Evolutionary conservation across 2,329 filamentous ascomycete species (phyloP).

Genomic region (Aspergillus neotritici): DNA sequence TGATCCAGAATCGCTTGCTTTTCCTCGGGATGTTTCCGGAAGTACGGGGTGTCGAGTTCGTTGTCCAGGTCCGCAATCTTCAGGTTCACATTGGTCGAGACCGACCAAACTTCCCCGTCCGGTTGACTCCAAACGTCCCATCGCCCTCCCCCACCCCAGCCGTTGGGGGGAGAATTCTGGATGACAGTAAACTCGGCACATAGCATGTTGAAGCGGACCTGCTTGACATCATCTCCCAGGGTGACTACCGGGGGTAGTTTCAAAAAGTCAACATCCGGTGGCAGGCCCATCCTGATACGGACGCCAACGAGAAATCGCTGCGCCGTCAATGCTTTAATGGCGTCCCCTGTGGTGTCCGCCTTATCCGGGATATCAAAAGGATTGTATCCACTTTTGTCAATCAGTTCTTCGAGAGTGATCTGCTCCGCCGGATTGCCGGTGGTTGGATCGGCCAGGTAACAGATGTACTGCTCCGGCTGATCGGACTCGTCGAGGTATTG

Average conservation of each 20-base stretch:
- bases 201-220: slow-evolving; percentile 5
- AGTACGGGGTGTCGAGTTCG: slow-evolving; percentile 3
- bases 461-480: slow-evolving; percentile 1
- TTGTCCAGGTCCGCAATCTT: background rate
- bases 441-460: slow-evolving; percentile 1
- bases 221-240: background rate
- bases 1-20: background rate
- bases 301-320: slow-evolving; percentile 1
- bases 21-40: slow-evolving; percentile 1
- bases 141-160: background rate
- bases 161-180: background rate
- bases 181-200: slow-evolving; percentile 1
- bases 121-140: slow-evolving; percentile 3
- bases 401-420: slow-evolving; percentile 4
- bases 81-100: slow-evolving; percentile 1
- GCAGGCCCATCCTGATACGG: slow-evolving; percentile 5
- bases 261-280: background rate
- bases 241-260: slow-evolving; percentile 2
- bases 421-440: background rate
- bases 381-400: background rate
- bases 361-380: slow-evolving; percentile 3
- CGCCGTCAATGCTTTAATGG: background rate
- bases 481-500: background rate
- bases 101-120: background rate
- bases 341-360: background rate